Percentiles rank a stretch among this genome's conserved stretches.
These are phyloP conservation scores for Gillenia trifoliata DNA, from an alignment of 306 rosid genomes.

Conservation along the genomic window DNA sequence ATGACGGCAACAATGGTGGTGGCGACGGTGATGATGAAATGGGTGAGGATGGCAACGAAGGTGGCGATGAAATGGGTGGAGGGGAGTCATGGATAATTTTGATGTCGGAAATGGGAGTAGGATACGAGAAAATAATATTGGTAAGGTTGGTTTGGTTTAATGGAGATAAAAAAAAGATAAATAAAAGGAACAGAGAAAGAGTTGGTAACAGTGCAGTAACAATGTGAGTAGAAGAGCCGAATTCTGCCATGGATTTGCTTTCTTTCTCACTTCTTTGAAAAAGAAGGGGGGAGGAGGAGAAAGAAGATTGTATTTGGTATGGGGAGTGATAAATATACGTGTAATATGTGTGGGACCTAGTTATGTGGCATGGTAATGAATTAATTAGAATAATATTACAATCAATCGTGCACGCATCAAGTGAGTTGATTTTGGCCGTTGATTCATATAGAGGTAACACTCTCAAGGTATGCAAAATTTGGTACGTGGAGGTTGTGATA, in stretches of 20 bases:
- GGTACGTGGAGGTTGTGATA: background rate
- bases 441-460: background rate
- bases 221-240: background rate
- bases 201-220: background rate
- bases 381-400: background rate
- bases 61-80: background rate
- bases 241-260: background rate
- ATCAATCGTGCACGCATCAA: too few species aligned
- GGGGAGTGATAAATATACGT: background rate
- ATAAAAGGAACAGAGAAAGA: background rate
- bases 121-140: background rate
- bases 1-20: background rate
- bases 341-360: background rate
- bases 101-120: background rate
- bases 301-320: background rate
- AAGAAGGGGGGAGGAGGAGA: background rate
- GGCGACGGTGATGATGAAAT: background rate
- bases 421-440: background rate
- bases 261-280: background rate
- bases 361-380: background rate
- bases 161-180: background rate
- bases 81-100: background rate
- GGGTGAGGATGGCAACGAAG: background rate
- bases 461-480: background rate
- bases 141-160: conserved; percentile 6